These are phyloP conservation scores for Noccaea bulbosa DNA, from an alignment of 345 rosid genomes.

Conservation along the genomic window DNA sequence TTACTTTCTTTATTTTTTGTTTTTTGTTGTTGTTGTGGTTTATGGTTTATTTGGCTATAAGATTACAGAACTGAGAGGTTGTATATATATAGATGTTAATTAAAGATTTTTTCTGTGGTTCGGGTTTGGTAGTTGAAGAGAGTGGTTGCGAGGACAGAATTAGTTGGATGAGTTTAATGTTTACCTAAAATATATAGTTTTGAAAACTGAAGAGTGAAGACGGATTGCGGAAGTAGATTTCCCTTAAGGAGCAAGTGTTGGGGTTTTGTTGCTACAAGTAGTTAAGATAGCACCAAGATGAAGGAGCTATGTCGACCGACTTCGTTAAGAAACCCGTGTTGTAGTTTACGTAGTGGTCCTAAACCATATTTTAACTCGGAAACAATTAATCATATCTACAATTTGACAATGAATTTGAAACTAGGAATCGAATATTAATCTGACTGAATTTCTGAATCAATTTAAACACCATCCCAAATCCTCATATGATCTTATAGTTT, in stretches of 20 bases:
- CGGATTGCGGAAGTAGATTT: too few species aligned
- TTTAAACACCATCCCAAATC: too few species aligned
- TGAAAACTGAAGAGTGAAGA: too few species aligned
- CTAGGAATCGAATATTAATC: not conserved
- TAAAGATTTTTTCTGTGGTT: not conserved
- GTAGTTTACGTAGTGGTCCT: constrained; percentile 2
- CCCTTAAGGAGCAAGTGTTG: not conserved
- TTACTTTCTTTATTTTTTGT: constrained; percentile 6
- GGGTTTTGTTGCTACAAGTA: constrained; percentile 17
- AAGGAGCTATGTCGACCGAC: not conserved
- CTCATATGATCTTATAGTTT: too few species aligned
- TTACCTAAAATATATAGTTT: not conserved
- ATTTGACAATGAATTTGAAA: not conserved
- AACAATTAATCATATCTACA: too few species aligned
- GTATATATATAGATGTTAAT: constrained; percentile 15
- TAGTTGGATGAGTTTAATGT: constrained; percentile 40
- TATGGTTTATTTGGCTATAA: not conserved
- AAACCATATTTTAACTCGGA: too few species aligned
- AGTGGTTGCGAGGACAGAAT: constrained; percentile 35
- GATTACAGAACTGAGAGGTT: constrained; percentile 25
- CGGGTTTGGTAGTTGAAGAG: constrained; percentile 33
- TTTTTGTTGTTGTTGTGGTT: not conserved
- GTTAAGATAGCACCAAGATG: constrained; percentile 11
- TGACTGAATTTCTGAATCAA: too few species aligned
- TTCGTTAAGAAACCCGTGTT: not conserved